phyloP scores from a whole-genome alignment of 2,329 filamentous ascomycete species.

The Byssothecium circinans region DNA sequence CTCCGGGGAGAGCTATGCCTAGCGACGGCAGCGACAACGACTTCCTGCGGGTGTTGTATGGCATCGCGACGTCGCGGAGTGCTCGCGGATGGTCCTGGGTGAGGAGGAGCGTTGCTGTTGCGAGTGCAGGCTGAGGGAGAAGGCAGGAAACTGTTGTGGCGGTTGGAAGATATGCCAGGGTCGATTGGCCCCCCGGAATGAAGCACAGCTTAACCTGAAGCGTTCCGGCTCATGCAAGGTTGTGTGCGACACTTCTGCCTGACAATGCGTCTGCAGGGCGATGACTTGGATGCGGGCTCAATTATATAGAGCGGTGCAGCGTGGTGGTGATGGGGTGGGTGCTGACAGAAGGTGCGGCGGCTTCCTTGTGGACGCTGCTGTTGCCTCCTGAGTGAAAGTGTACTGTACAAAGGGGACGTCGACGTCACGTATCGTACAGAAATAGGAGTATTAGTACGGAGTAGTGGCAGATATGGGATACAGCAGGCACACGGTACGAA shows the following conservation, averaged over 20 bases:
- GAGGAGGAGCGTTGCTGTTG: slow-evolving; percentile 30
- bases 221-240: slow-evolving; percentile 37
- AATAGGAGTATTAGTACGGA: slow-evolving; percentile 17
- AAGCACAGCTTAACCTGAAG: slow-evolving; percentile 32
- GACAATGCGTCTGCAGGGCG: background rate
- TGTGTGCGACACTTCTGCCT: slow-evolving; percentile 31
- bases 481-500: slow-evolving; percentile 21
- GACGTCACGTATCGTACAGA: slow-evolving; percentile 21
- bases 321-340: background rate
- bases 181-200: slow-evolving; percentile 41
- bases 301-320: slow-evolving; percentile 16
- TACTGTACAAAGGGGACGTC: slow-evolving; percentile 39
- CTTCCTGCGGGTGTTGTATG: slow-evolving; percentile 94
- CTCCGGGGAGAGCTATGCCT: slow-evolving; percentile 76
- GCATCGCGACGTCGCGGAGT: slow-evolving; percentile 14
- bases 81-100: slow-evolving; percentile 6
- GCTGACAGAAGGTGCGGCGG: slow-evolving; percentile 13
- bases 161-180: slow-evolving; percentile 29
- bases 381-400: slow-evolving; percentile 34
- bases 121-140: slow-evolving; percentile 27
- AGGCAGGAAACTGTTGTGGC: slow-evolving; percentile 11
- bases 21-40: slow-evolving; percentile 89
- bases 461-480: slow-evolving; percentile 4
- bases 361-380: slow-evolving; percentile 1
- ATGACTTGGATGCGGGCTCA: slow-evolving; percentile 12